Percentiles rank a stretch among this genome's conserved stretches.
These are phyloP conservation scores for Rhodotorula sphaerocarpa DNA, from an alignment of 768 basidiomycete species.

Conservation along the genomic window DNA sequence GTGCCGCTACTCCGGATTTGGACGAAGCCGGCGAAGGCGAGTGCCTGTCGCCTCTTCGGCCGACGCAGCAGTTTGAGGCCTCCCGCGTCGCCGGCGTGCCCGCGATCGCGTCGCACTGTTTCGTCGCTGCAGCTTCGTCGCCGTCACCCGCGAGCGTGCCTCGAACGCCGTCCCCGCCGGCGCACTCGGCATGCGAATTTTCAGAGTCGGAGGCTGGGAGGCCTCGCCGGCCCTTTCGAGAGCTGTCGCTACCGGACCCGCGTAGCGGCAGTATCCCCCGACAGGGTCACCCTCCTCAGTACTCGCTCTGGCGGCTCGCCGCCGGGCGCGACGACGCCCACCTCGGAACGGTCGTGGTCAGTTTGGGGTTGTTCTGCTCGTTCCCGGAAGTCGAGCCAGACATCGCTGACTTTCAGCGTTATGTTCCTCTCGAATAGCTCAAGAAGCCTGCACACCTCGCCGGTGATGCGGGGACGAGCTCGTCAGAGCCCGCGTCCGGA, in stretches of 20 bases:
- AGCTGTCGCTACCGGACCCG: constrained; percentile 6
- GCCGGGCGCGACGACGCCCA: constrained; percentile 9
- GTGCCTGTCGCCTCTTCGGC: neutral
- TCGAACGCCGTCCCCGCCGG: neutral
- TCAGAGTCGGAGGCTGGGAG: neutral
- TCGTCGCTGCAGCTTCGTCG: neutral
- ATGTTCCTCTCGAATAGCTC: neutral
- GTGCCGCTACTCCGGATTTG: neutral
- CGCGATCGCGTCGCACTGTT: too few species aligned
- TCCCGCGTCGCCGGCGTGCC: neutral
- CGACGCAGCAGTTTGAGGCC: constrained; percentile 26
- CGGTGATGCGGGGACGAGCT: neutral
- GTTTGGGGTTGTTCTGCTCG: neutral
- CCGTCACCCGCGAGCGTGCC: neutral
- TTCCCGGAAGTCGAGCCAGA: neutral
- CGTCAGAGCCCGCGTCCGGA: neutral
- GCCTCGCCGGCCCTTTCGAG: constrained; percentile 5
- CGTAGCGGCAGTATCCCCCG: neutral
- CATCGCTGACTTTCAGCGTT: neutral
- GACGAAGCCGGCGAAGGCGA: neutral
- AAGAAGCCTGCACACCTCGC: constrained; percentile 1
- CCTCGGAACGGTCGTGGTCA: constrained; percentile 17
- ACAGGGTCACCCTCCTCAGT: neutral
- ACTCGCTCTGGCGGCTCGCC: constrained; percentile 14
- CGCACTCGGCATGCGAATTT: too few species aligned